Evolutionary conservation across 192 early-diverging fungal species (phyloP).

Genomic region (Umbelopsis sp.): DNA sequence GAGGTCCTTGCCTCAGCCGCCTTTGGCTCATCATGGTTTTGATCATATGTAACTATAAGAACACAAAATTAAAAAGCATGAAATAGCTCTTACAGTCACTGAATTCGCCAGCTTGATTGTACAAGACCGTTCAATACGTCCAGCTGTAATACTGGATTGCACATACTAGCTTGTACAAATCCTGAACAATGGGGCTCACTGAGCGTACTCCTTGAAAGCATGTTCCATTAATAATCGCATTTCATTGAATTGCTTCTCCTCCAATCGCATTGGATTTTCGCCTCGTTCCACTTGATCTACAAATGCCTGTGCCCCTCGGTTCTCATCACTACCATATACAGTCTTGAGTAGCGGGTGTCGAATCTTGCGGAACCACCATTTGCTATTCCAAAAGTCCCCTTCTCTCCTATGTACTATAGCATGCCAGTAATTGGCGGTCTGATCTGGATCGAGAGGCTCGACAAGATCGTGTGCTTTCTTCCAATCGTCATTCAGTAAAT

Average conservation of each 20-base stretch:
- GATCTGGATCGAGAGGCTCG: slow-evolving; percentile 9
- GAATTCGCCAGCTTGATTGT: too few relatives aligned
- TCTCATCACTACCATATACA: slow-evolving; percentile 10
- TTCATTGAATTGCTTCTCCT: slow-evolving; percentile 19
- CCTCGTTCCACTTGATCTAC: slow-evolving; percentile 12
- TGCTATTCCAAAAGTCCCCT: slow-evolving; percentile 25
- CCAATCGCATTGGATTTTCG: background rate
- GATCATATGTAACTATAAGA: too few relatives aligned
- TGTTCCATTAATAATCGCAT: slow-evolving; percentile 11
- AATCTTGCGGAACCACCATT: slow-evolving; percentile 22
- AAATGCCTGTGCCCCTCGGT: slow-evolving; percentile 11
- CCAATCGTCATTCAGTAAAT: slow-evolving; percentile 20
- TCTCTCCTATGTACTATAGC: slow-evolving; percentile 23
- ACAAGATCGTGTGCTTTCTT: slow-evolving; percentile 22
- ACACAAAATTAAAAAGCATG: too few relatives aligned
- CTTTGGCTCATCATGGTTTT: too few relatives aligned
- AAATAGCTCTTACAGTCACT: too few relatives aligned
- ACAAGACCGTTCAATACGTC: too few relatives aligned
- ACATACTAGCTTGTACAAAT: too few relatives aligned
- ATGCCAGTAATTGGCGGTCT: slow-evolving; percentile 15
- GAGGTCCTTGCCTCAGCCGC: too few relatives aligned
- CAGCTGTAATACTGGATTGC: too few relatives aligned
- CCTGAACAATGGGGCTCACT: background rate
- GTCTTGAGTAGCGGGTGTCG: slow-evolving; percentile 15
- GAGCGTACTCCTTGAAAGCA: slow-evolving; percentile 18